Evolutionary conservation across 306 rosid genomes (phyloP), one percentile per base, ranked within the genome.

Genomic region (Dicorynia guianensis): DNA sequence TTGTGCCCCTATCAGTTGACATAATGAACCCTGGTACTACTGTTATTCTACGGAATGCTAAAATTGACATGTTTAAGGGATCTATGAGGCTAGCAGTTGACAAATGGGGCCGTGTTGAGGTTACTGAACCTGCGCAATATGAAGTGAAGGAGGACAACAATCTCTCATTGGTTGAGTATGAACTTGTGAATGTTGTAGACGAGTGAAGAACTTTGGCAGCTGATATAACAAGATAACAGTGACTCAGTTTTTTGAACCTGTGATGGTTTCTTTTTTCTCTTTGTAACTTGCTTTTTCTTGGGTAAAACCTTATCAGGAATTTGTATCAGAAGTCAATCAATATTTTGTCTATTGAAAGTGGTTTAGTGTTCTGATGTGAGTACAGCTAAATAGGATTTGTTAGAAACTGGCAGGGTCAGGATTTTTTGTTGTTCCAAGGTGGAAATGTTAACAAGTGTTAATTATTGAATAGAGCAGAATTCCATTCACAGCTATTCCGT

Each of bases 71-170:
- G 93, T 89, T 89, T 60, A 89, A 89, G 83, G 89, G 93, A 19
- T 89, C 90, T 5, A 89, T 89, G 93, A 89, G 93, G 84, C 83
- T 89, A 53, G 88, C 89, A 20, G 89, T 89, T 30, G 93, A 86
- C 77, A 89, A 89, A 76, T 89, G 90, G 93, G 93, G 90, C 42
- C 89, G 93, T 15, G 57, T 84, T 46, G 89, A 89, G 76, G 81
- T 82, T 15, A 62, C 91, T 3, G 91, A 89, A 33, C 91, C 89
- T 7, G 87, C 86, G 17, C 8, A 78, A 11, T 89, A 86, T 47
- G 74, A 34, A 2, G 85, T 84, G 62, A 86, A 86, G 80, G 87
- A 89, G 81, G 89, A 89, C 54, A 86, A 86, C 89, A 89, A 89
- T 68, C 87, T 86, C 7, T 89, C 93, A 34, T 35, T 82, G 58